A percentile compares a stretch with the other conserved stretches of the same genome.
These are phyloP conservation scores for Trichoderma citrinoviride DNA, from an alignment of 2,329 filamentous ascomycete genomes.

Conservation along the genomic window DNA sequence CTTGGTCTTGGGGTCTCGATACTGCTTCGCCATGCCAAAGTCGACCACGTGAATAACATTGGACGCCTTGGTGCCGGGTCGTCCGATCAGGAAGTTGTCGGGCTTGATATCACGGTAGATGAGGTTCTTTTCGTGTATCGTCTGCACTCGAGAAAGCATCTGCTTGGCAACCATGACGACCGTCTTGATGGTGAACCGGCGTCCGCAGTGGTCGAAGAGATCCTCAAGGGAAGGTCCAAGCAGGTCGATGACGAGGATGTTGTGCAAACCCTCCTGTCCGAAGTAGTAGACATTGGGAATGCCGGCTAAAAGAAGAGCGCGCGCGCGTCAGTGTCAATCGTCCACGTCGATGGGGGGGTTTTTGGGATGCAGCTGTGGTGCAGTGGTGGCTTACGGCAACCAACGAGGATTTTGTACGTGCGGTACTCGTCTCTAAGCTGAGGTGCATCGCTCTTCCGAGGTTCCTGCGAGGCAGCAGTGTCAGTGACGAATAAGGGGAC, in stretches of 20 bases:
- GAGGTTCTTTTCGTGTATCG: slow-evolving; percentile 97
- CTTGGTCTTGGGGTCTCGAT: slow-evolving; percentile 97
- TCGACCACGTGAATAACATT: slow-evolving; percentile 99
- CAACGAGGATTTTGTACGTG: slow-evolving; percentile 98
- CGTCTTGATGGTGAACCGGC: slow-evolving; percentile 94
- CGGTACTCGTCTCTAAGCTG: slow-evolving; percentile 97
- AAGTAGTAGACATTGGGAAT: slow-evolving; percentile 99
- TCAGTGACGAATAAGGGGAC: neutral
- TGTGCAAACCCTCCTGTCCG: slow-evolving; percentile 95
- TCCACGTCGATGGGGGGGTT: neutral
- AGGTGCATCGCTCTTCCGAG: slow-evolving; percentile 95
- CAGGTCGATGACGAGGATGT: slow-evolving; percentile 96
- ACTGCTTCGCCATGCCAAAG: slow-evolving; percentile 99
- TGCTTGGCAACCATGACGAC: slow-evolving; percentile 99
- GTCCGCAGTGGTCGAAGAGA: slow-evolving; percentile 94
- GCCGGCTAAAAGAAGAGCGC: slow-evolving; percentile 61
- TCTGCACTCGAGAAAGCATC: slow-evolving; percentile 91
- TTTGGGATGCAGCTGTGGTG: no score
- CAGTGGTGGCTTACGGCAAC: slow-evolving; percentile 75
- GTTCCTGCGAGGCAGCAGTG: slow-evolving; percentile 62
- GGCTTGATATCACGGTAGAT: slow-evolving; percentile 99
- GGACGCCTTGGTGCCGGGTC: slow-evolving; percentile 86
- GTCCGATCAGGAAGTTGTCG: slow-evolving; percentile 97
- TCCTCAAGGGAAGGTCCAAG: slow-evolving; percentile 94
- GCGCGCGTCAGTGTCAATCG: neutral